Conservation (phyloP, 768 basidiomycete genomes). For the Leccinum barrowsii region DNA sequence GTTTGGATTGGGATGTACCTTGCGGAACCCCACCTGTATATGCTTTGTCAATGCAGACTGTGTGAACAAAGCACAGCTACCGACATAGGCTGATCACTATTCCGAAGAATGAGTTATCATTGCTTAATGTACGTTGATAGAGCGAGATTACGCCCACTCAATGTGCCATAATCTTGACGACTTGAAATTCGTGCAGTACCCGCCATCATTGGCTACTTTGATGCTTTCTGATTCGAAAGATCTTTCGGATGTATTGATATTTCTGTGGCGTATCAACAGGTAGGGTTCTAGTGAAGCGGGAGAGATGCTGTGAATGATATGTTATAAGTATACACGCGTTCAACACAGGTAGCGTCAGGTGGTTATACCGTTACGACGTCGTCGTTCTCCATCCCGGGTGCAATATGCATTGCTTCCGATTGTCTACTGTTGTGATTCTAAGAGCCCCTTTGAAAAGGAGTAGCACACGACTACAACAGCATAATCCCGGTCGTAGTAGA, state of each 20-base stretch:
- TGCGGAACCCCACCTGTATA: neutral
- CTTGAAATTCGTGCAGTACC: neutral
- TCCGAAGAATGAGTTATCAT: slow-evolving; percentile 4
- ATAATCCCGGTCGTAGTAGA: slow-evolving; percentile 2
- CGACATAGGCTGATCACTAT: neutral
- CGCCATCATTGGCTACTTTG: neutral
- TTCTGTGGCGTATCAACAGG: neutral
- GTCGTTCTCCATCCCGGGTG: slow-evolving; percentile 1
- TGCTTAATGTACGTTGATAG: slow-evolving; percentile 2
- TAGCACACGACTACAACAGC: neutral
- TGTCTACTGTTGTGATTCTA: neutral
- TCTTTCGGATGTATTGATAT: slow-evolving; percentile 11
- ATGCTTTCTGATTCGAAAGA: neutral
- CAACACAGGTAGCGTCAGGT: neutral
- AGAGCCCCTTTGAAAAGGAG: neutral
- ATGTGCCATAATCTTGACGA: neutral
- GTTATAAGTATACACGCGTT: slow-evolving; percentile 1
- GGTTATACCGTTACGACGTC: neutral
- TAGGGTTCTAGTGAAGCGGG: neutral
- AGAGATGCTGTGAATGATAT: neutral
- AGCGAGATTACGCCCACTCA: slow-evolving; percentile 9
- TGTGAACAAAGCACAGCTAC: neutral
- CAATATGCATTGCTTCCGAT: slow-evolving; percentile 8
- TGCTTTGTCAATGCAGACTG: neutral
- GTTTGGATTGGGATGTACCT: neutral